Conservation (phyloP, 2,329 filamentous ascomycete species). For the Atkinsonella texensis region DNA sequence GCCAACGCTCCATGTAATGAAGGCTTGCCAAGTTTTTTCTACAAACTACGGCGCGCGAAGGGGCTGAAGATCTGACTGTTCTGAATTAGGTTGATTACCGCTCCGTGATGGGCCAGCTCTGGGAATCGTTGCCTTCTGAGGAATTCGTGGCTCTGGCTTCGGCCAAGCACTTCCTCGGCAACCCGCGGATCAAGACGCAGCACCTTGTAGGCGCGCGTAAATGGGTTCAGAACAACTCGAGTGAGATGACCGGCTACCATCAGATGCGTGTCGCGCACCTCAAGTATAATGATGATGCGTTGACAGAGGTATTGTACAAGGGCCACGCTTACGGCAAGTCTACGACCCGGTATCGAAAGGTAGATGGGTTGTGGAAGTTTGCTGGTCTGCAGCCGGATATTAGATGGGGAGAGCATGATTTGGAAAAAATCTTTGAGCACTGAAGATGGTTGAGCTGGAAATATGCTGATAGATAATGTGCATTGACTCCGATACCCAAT, state of each 20-base stretch:
- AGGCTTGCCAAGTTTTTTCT: background rate
- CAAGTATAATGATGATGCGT: slow-evolving; percentile 35
- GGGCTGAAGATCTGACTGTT: background rate
- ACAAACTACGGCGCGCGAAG: no score
- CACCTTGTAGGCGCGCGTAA: slow-evolving; percentile 42
- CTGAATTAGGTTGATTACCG: slow-evolving; percentile 15
- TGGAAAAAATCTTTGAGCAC: background rate
- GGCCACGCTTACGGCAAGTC: slow-evolving; percentile 44
- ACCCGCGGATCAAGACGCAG: slow-evolving; percentile 41
- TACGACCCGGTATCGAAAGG: slow-evolving; percentile 42
- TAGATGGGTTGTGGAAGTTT: slow-evolving; percentile 48
- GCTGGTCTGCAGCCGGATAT: slow-evolving; percentile 41
- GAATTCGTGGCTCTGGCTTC: slow-evolving; percentile 42
- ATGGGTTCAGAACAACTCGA: slow-evolving; percentile 36
- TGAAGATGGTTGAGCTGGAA: no score
- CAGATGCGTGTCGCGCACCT: slow-evolving; percentile 48
- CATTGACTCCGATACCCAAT: no score
- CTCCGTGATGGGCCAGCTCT: slow-evolving; percentile 37
- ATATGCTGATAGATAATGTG: no score
- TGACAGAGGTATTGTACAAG: slow-evolving; percentile 35
- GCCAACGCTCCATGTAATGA: slow-evolving; percentile 25
- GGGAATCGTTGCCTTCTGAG: slow-evolving; percentile 42
- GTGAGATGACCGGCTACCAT: slow-evolving; percentile 39
- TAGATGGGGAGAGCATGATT: slow-evolving; percentile 36
- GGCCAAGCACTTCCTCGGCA: slow-evolving; percentile 38